Conservation (phyloP, 345 rosid species). For the Physaria fendleri region DNA sequence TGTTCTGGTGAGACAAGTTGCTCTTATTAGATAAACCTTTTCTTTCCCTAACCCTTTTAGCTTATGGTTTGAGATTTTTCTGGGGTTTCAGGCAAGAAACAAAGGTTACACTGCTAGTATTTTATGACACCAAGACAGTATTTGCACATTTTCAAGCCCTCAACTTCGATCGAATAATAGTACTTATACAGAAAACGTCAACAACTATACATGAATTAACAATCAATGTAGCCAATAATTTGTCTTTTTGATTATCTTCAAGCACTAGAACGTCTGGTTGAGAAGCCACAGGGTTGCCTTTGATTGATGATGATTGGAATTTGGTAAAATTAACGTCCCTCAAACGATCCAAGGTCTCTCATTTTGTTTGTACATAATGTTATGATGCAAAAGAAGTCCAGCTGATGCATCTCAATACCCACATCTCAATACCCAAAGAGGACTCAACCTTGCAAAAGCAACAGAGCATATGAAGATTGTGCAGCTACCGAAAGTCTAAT, state of each 20-base stretch:
- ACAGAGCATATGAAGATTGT: too few species aligned
- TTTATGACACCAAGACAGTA: conserved; percentile 72
- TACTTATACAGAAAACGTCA: conserved; percentile 1
- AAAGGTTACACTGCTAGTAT: conserved; percentile 72
- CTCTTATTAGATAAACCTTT: not conserved
- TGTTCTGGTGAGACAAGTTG: conserved; percentile 36
- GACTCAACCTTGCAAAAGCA: too few species aligned
- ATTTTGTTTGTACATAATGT: too few species aligned
- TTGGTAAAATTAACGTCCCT: conserved; percentile 58
- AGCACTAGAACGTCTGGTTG: conserved; percentile 74
- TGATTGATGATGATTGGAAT: conserved; percentile 79
- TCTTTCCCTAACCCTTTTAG: too few species aligned
- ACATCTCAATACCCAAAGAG: too few species aligned
- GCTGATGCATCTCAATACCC: too few species aligned
- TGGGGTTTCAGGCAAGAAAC: conserved; percentile 39
- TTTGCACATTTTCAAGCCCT: conserved; percentile 61
- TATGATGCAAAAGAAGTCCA: too few species aligned
- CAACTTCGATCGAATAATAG: conserved; percentile 88
- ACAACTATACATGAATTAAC: not conserved
- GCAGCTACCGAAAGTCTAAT: too few species aligned
- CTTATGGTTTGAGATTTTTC: not conserved
- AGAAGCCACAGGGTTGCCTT: conserved; percentile 86
- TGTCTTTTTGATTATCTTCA: not conserved
- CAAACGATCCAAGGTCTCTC: too few species aligned
- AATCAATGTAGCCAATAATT: not conserved